A percentile compares a stretch with the other conserved stretches of the same genome.
Conservation (phyloP, 2,329 filamentous ascomycete genomes). For the Claviceps sp. region DNA sequence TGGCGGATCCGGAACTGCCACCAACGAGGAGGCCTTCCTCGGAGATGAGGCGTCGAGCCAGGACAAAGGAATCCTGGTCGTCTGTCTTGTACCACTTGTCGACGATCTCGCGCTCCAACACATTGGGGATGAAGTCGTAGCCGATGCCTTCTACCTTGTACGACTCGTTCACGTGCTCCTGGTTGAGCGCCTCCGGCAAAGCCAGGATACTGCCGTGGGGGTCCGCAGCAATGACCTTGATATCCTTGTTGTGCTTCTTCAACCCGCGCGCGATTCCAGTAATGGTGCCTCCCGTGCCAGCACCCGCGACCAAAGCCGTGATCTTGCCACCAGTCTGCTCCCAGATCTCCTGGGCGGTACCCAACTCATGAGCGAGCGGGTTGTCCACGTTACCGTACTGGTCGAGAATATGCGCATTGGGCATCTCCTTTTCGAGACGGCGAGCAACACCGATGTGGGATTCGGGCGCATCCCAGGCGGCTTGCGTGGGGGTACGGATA, state of each 20-base stretch:
- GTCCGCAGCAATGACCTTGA: slow-evolving; percentile 88
- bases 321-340: slow-evolving; percentile 73
- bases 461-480: slow-evolving; percentile 87
- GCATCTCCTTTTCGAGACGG: slow-evolving; percentile 84
- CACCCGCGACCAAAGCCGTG: slow-evolving; percentile 75
- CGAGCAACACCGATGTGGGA: slow-evolving; percentile 92
- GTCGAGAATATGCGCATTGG: slow-evolving; percentile 92
- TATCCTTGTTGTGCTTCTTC: slow-evolving; percentile 68
- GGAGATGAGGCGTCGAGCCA: slow-evolving; percentile 77
- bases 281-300: slow-evolving; percentile 91
- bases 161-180: slow-evolving; percentile 63
- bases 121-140: slow-evolving; percentile 95
- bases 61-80: slow-evolving; percentile 79
- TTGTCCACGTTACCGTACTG: slow-evolving; percentile 92
- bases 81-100: slow-evolving; percentile 98
- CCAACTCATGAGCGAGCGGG: slow-evolving; percentile 82
- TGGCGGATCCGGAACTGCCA: slow-evolving; percentile 84
- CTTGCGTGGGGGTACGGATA: slow-evolving; percentile 91
- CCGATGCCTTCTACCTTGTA: slow-evolving; percentile 99
- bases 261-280: slow-evolving; percentile 77
- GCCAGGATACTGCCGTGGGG: slow-evolving; percentile 87
- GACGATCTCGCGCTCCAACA: slow-evolving; percentile 65
- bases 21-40: slow-evolving; percentile 92
- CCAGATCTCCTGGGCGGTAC: slow-evolving; percentile 96
- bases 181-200: slow-evolving; percentile 64